Evolutionary conservation across 1,139 yeast species (phyloP), one percentile per base, ranked within the genome.

Genomic region (Hanseniaspora gamundiae): DNA sequence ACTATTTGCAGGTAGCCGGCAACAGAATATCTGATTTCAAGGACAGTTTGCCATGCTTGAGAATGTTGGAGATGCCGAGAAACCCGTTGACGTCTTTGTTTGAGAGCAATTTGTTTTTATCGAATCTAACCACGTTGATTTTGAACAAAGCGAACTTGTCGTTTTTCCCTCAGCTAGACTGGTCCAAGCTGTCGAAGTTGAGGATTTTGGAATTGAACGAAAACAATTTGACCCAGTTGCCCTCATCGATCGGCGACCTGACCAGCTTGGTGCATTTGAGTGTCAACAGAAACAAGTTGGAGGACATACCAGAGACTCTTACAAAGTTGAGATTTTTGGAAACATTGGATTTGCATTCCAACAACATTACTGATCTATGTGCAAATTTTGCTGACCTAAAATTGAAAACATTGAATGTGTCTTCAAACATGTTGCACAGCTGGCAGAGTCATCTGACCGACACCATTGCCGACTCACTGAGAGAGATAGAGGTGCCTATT

Each of bases 61-160:
- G 82, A 51, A 66, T 70, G 7, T 58, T 71, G 49, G 70, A 74
- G 58, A 60, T 77, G 50, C 84, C 79, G 57, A 72, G 81, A 56
- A 87, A 86, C 57, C 95, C 96, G 10, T 75, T 87, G 41, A 85
- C 95, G 2, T 79, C 80, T 4, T 46, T 57, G 41, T 42, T 39
- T n/a, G 39, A 35, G n/a, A 39, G 35, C 24, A 43, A 41, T 51
- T 71, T 84, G 49, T 74, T 74, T 35, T 71, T 82, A 55, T 68
- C 70, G 16, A 73, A 75, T 48, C 68, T 88, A 55, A 80, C 91
- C 1, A 77, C 81, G 21, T 67, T 88, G 46, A 87, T 86, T 50
- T 66, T 88, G 41, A 77, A 85, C 9, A 83, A 82, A 55, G 95
- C 95, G 1, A 87, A 85, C 57, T 68, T 88, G 40, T 77, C 95